Evolutionary conservation across 75 land plant species (phyloP).

Genomic region (Pinus albicaulis): DNA sequence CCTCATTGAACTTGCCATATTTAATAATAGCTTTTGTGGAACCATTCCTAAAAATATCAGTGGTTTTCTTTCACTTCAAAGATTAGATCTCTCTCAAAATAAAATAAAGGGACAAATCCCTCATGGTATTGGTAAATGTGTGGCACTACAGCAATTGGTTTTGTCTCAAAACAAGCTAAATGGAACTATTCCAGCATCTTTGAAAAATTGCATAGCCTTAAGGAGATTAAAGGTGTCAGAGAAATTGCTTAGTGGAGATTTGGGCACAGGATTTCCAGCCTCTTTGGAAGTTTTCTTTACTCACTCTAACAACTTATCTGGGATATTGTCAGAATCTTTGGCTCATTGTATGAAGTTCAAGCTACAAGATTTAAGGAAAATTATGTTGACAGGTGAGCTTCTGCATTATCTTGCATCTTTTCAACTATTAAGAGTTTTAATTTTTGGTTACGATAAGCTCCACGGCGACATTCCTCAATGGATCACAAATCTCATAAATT

Average conservation of each 20-base stretch:
- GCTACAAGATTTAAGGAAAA: slow-evolving; percentile 8
- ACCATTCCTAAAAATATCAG: slow-evolving; percentile 13
- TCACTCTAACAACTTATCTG: not conserved
- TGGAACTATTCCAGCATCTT: slow-evolving; percentile 7
- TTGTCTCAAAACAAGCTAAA: slow-evolving; percentile 8
- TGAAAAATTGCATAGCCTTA: not conserved
- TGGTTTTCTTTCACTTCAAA: not conserved
- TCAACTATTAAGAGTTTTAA: not conserved
- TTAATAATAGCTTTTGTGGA: slow-evolving; percentile 10
- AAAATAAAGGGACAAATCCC: slow-evolving; percentile 19
- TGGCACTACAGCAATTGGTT: slow-evolving; percentile 6
- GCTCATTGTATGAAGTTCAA: not conserved
- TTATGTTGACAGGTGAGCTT: slow-evolving; percentile 11
- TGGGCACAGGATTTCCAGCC: not conserved
- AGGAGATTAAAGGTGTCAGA: not conserved
- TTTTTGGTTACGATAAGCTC: slow-evolving; percentile 5
- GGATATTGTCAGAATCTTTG: not conserved
- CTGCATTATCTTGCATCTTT: not conserved
- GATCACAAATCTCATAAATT: not conserved
- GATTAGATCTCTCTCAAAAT: slow-evolving; percentile 22
- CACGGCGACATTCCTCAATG: slow-evolving; percentile 8
- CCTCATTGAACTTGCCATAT: slow-evolving; percentile 13
- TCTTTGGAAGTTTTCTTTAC: not conserved
- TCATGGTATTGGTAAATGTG: slow-evolving; percentile 2
- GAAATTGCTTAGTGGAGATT: not conserved